These are phyloP conservation scores for Sindora glabra DNA, from an alignment of 306 rosid species.

Conservation along the genomic window DNA sequence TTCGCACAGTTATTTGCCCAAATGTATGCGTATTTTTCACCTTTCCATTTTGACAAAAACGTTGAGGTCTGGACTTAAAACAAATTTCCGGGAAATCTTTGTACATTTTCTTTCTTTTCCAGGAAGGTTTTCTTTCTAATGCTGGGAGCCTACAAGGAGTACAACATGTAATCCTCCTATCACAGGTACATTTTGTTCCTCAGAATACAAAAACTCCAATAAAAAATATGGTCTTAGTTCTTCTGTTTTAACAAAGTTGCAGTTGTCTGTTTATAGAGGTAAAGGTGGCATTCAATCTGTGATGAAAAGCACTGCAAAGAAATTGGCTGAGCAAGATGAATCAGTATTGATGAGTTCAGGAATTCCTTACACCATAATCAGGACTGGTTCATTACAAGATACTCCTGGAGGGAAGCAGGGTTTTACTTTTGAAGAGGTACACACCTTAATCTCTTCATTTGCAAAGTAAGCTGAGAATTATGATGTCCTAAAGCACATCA, in stretches of 20 bases:
- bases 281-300: slow-evolving; percentile 65
- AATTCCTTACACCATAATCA: slow-evolving; percentile 73
- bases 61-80: background rate
- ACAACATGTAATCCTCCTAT: slow-evolving; percentile 68
- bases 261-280: slow-evolving; percentile 85
- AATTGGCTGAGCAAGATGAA: slow-evolving; percentile 81
- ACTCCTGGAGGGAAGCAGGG: slow-evolving; percentile 78
- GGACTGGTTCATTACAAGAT: slow-evolving; percentile 56
- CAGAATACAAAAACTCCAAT: no score
- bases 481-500: background rate
- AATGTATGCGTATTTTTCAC: background rate
- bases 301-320: slow-evolving; percentile 62
- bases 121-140: slow-evolving; percentile 84
- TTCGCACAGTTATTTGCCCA: slow-evolving; percentile 51
- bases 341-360: slow-evolving; percentile 43
- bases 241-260: slow-evolving; percentile 59
- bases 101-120: slow-evolving; percentile 10
- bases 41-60: background rate
- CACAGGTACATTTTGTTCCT: slow-evolving; percentile 56
- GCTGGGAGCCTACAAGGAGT: slow-evolving; percentile 62
- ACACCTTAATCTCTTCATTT: slow-evolving; percentile 1
- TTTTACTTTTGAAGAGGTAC: slow-evolving; percentile 78
- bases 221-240: slow-evolving; percentile 10
- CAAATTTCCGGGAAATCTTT: background rate
- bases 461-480: background rate